phyloP scores from a whole-genome alignment of 768 basidiomycete genomes.

The Termitomyces sp. region DNA sequence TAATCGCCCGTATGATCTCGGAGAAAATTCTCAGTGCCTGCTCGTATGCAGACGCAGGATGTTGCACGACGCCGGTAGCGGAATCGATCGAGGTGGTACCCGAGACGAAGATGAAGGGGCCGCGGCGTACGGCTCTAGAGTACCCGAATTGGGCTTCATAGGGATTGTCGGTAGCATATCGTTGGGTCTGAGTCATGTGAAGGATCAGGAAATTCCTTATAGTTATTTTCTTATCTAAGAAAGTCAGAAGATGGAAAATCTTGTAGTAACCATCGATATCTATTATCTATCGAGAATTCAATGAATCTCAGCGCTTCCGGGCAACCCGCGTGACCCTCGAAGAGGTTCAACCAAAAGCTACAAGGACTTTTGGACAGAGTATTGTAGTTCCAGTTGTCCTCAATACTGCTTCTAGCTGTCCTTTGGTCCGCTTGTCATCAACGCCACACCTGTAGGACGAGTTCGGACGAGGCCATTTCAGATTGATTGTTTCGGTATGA shows the following conservation, averaged over 20 bases:
- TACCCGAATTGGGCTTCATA: slow-evolving; percentile 48
- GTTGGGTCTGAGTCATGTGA: slow-evolving; percentile 10
- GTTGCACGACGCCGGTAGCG: slow-evolving; percentile 29
- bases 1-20: slow-evolving; percentile 38
- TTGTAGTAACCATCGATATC: too few relatives aligned
- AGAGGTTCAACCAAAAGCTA: neutral
- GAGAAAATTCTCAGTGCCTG: slow-evolving; percentile 39
- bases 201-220: neutral
- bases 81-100: slow-evolving; percentile 47
- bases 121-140: slow-evolving; percentile 45
- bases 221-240: neutral
- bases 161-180: slow-evolving; percentile 36
- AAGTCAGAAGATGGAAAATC: neutral
- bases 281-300: too few relatives aligned
- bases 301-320: too few relatives aligned
- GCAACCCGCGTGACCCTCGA: neutral
- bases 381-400: too few relatives aligned
- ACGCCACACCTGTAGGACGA: neutral
- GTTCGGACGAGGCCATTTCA: neutral
- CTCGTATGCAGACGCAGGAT: slow-evolving; percentile 39
- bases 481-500: neutral
- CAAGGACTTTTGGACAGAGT: neutral
- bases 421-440: neutral
- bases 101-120: slow-evolving; percentile 48
- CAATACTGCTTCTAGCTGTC: neutral